Percentiles rank a stretch among this genome's conserved stretches.
phyloP scores from a whole-genome alignment of 176 grass and related monocot species.

The Pontederia paniculata region DNA sequence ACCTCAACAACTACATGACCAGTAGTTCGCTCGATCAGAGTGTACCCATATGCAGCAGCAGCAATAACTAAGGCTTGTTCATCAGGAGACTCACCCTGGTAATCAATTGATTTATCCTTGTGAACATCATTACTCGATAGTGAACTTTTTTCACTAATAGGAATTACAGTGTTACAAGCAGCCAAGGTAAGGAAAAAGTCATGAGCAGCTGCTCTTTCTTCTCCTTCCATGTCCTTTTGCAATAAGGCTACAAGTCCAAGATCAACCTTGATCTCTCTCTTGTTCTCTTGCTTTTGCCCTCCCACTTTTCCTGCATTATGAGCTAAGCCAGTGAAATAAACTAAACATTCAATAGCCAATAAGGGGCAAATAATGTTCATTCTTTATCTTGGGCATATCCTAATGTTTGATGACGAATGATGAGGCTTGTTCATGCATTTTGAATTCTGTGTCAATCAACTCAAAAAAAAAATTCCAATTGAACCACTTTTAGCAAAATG shows the following conservation, averaged over 20 bases:
- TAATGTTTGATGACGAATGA: not conserved
- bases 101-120: constrained; percentile 55
- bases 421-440: not conserved
- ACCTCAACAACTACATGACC: constrained; percentile 91
- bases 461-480: no score
- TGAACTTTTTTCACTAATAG: constrained; percentile 42
- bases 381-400: not conserved
- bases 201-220: constrained; percentile 82
- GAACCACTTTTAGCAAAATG: no score
- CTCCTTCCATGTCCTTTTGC: constrained; percentile 46
- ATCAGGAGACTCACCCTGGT: constrained; percentile 97
- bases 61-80: constrained; percentile 90
- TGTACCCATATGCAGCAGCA: constrained; percentile 77
- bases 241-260: constrained; percentile 48
- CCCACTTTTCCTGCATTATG: constrained; percentile 41
- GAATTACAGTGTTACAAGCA: constrained; percentile 96
- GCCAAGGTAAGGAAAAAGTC: constrained; percentile 97
- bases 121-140: constrained; percentile 21
- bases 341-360: not conserved
- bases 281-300: constrained; percentile 23
- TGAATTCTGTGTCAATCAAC: no score
- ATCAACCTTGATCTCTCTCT: constrained; percentile 60
- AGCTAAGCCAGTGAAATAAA: not conserved
- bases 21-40: constrained; percentile 82
- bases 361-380: not conserved